Evolutionary conservation across 169 alveolate species (phyloP).

Genomic region (Eimeria falciformis): DNA sequence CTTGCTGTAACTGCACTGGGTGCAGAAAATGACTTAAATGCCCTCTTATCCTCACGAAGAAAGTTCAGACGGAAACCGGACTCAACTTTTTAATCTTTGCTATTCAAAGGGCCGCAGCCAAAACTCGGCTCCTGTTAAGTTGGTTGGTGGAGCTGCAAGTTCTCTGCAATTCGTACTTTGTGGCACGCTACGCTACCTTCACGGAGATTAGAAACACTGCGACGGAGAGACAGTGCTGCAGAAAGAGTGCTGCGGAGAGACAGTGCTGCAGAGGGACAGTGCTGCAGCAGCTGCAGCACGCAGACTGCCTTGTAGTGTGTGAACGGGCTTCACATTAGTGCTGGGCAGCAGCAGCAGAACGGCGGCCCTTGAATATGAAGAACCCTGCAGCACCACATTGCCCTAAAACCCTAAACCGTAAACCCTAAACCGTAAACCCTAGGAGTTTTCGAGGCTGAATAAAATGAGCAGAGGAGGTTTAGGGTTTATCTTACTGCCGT

Average conservation of each 20-base stretch:
- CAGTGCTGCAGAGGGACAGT: background rate
- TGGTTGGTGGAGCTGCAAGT: no score
- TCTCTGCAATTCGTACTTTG: background rate
- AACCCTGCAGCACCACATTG: slow-evolving; percentile 40
- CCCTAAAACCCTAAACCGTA: background rate
- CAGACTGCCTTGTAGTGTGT: background rate
- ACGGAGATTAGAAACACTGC: background rate
- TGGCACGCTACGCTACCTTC: background rate
- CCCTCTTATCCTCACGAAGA: no score
- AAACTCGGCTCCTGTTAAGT: no score
- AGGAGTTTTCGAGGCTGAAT: background rate
- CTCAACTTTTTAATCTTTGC: no score
- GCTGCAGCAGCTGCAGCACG: slow-evolving; percentile 14
- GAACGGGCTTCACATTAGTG: background rate
- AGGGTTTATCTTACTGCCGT: slow-evolving; percentile 15
- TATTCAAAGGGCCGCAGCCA: no score
- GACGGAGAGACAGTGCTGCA: background rate
- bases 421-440: background rate
- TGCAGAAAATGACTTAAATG: no score
- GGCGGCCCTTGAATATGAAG: slow-evolving; percentile 19
- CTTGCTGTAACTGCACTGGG: no score
- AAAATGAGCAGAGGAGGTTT: background rate
- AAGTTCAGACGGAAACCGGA: no score
- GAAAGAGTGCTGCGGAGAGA: background rate
- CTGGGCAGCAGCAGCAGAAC: slow-evolving; percentile 17